Percentiles rank a stretch among this genome's conserved stretches.
phyloP scores from a whole-genome alignment of 768 basidiomycete genomes.

The Wakefieldia striispora region DNA sequence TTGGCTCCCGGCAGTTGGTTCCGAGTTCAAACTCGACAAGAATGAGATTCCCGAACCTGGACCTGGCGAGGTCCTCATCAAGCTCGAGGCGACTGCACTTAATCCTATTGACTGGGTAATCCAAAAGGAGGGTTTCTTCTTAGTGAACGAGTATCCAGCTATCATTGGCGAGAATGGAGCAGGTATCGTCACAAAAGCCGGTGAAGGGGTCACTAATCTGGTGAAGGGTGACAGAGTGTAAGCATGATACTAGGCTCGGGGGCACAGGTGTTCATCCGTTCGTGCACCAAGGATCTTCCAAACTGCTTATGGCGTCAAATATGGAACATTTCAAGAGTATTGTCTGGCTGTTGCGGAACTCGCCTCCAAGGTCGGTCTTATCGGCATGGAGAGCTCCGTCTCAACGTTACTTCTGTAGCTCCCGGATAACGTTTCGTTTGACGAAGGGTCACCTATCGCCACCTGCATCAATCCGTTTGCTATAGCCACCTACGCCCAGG shows the following conservation, averaged over 20 bases:
- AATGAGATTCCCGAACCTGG: conserved; percentile 34
- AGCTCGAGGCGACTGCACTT: conserved; percentile 39
- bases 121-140: conserved; percentile 4
- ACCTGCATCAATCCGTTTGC: conserved; percentile 33
- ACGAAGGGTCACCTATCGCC: conserved; percentile 37
- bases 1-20: conserved; percentile 14
- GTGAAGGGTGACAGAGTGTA: conserved; percentile 37
- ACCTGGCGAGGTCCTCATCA: conserved; percentile 42
- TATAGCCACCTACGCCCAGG: conserved; percentile 31
- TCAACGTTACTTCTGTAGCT: conserved; percentile 17
- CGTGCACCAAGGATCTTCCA: conserved; percentile 3
- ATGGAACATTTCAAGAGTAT: conserved; percentile 24
- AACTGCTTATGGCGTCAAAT: not conserved
- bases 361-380: conserved; percentile 14
- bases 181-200: conserved; percentile 38
- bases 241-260: conserved; percentile 1
- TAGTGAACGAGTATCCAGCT: conserved; percentile 36
- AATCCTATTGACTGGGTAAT: conserved; percentile 41
- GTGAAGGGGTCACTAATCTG: conserved; percentile 33
- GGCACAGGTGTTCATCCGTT: not conserved
- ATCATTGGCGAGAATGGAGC: conserved; percentile 38
- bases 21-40: conserved; percentile 7
- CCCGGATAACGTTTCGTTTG: conserved; percentile 33
- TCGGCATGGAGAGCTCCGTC: not conserved
- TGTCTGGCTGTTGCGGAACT: conserved; percentile 19